Evolutionary conservation across 225 moss, liverwort and hornwort genomes (phyloP).

Genomic region (Ulota crispa): DNA sequence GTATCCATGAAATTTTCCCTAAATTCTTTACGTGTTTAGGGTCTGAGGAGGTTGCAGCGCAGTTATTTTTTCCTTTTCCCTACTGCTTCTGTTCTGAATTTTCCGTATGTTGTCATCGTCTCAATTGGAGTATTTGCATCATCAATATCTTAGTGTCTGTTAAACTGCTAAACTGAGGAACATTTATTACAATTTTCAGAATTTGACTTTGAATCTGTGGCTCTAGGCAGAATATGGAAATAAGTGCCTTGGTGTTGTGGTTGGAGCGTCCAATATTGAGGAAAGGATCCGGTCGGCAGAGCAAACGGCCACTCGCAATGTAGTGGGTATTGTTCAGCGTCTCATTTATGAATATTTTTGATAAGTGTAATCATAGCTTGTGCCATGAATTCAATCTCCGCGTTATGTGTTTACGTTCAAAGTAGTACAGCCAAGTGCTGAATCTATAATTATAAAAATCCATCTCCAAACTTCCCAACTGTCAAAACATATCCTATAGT

Average conservation of each 20-base stretch:
- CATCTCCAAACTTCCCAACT: background rate
- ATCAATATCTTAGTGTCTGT: background rate
- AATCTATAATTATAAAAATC: background rate
- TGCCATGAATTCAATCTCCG: background rate
- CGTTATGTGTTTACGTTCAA: background rate
- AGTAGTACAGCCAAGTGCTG: background rate
- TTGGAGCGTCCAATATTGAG: conserved; percentile 65
- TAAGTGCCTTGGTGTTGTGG: conserved; percentile 75
- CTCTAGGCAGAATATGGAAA: conserved; percentile 60
- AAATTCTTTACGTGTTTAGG: background rate
- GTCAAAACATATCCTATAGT: background rate
- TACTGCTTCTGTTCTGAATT: background rate
- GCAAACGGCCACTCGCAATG: conserved; percentile 69
- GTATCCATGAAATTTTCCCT: too few relatives aligned
- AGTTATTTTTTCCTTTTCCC: background rate
- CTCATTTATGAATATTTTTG: background rate
- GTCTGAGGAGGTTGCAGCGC: background rate
- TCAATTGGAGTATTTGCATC: background rate
- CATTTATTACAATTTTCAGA: background rate
- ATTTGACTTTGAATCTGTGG: conserved; percentile 31
- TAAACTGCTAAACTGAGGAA: background rate
- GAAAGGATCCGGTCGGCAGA: conserved; percentile 80
- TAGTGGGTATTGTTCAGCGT: conserved; percentile 57
- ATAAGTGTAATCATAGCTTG: conserved; percentile 1
- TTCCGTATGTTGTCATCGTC: conserved; percentile 5